These are phyloP conservation scores for Eustoma russellianum DNA, from an alignment of 257 asterid genomes.

Conservation along the genomic window DNA sequence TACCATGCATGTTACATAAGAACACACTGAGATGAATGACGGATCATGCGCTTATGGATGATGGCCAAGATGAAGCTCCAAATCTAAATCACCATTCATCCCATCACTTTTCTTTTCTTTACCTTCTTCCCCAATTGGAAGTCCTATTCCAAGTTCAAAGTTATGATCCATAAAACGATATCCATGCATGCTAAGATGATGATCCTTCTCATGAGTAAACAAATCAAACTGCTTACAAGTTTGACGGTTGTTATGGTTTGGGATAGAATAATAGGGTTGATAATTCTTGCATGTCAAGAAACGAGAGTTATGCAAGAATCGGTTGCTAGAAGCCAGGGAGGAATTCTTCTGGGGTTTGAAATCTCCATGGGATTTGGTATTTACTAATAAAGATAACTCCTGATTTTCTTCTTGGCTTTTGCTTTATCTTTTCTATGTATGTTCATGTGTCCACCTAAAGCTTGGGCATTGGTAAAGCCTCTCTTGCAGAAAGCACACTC, in stretches of 20 bases:
- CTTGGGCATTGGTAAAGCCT: conserved; percentile 86
- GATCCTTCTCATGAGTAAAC: conserved; percentile 10
- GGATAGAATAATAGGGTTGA: conserved; percentile 40
- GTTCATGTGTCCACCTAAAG: conserved; percentile 93
- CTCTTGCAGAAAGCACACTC: conserved; percentile 74
- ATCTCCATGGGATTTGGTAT: conserved; percentile 9
- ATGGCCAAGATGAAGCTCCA: conserved; percentile 90
- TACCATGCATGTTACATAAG: too few species aligned
- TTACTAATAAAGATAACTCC: too few species aligned
- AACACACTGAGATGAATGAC: not conserved
- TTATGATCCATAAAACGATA: conserved; percentile 12
- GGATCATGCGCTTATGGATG: conserved; percentile 13
- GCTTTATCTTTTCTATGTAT: conserved; percentile 75
- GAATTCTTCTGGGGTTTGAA: conserved; percentile 14
- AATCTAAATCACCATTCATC: conserved; percentile 50
- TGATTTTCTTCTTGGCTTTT: conserved; percentile 33
- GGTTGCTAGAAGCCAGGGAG: conserved; percentile 16
- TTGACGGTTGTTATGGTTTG: conserved; percentile 37
- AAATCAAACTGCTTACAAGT: conserved; percentile 12
- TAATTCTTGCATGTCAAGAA: conserved; percentile 25
- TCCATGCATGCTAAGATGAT: not conserved
- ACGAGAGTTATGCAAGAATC: conserved; percentile 2
- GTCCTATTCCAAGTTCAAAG: conserved; percentile 35
- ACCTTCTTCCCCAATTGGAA: conserved; percentile 15
- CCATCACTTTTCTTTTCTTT: conserved; percentile 9